These are phyloP conservation scores for Gracilaria gracilis DNA, from an alignment of 23 red algal genomes.

Conservation along the genomic window DNA sequence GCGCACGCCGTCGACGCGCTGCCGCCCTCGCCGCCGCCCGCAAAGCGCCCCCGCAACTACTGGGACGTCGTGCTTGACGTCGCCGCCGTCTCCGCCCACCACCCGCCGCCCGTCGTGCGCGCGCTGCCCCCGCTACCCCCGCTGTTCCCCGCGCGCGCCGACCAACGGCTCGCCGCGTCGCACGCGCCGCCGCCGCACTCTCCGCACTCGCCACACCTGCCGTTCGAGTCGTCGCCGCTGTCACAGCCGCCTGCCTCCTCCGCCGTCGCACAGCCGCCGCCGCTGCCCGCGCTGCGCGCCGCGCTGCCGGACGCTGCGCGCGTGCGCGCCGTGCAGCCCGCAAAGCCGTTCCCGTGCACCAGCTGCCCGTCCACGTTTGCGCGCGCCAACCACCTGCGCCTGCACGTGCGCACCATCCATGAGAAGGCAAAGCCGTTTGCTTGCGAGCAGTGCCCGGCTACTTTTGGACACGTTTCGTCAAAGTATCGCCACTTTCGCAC, in stretches of 20 bases:
- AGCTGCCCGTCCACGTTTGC: conserved; percentile 61
- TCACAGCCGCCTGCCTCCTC: too few species aligned
- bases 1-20: neutral
- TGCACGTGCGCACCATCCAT: conserved; percentile 71
- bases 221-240: neutral
- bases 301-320: too few species aligned
- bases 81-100: neutral
- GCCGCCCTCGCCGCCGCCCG: neutral
- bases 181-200: neutral
- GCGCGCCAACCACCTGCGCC: conserved; percentile 55
- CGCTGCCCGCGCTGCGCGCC: too few species aligned
- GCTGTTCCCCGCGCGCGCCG: neutral
- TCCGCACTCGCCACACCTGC: neutral
- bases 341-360: conserved; percentile 42
- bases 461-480: conserved; percentile 62
- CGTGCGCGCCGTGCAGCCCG: neutral
- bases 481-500: conserved; percentile 77
- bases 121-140: conserved; percentile 16
- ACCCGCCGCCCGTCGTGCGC: neutral
- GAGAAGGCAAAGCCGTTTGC: conserved; percentile 78
- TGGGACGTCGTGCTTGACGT: conserved; percentile 58
- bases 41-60: conserved; percentile 54
- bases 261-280: neutral
- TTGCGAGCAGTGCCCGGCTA: conserved; percentile 62
- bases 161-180: too few species aligned